Conservation (phyloP, 2,329 filamentous ascomycete species). For the Pseudopyrenochaeta lycopersici region DNA sequence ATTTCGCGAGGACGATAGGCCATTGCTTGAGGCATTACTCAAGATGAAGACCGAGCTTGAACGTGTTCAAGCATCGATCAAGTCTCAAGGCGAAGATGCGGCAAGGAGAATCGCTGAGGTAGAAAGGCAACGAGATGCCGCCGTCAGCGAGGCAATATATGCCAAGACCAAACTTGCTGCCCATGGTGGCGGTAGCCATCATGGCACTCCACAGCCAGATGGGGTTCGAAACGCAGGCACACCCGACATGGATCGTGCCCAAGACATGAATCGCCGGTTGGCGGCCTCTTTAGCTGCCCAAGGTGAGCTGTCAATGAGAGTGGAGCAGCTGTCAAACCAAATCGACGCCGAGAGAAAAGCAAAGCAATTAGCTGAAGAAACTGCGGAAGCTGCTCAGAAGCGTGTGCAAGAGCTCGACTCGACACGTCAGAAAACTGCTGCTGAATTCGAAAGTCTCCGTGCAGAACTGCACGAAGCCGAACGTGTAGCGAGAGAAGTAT, state of each 20-base stretch:
- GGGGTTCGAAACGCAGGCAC: constrained; percentile 66
- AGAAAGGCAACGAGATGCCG: constrained; percentile 91
- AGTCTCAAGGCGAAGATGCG: constrained; percentile 84
- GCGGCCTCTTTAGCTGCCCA: constrained; percentile 82
- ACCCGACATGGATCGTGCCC: constrained; percentile 71
- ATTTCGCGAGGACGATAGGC: constrained; percentile 91
- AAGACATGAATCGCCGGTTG: constrained; percentile 82
- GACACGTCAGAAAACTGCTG: constrained; percentile 82
- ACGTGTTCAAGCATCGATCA: constrained; percentile 89
- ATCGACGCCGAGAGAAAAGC: constrained; percentile 83
- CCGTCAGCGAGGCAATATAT: constrained; percentile 94
- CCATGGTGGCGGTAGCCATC: constrained; percentile 72
- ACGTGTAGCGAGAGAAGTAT: constrained; percentile 80
- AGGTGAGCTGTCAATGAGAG: constrained; percentile 78
- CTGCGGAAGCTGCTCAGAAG: constrained; percentile 80
- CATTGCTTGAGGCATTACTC: constrained; percentile 88
- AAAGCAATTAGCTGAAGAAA: constrained; percentile 87
- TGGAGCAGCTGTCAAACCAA: constrained; percentile 75
- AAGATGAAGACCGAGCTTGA: constrained; percentile 89
- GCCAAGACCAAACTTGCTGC: constrained; percentile 92
- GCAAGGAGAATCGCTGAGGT: constrained; percentile 92
- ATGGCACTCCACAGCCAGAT: constrained; percentile 63
- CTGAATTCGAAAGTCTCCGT: constrained; percentile 85
- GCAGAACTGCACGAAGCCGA: constrained; percentile 85
- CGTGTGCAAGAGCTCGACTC: constrained; percentile 84